A percentile compares a stretch with the other conserved stretches of the same genome.
These are phyloP conservation scores for Ceratocystiopsis minuta DNA, from an alignment of 2,329 filamentous ascomycete species.

Conservation along the genomic window DNA sequence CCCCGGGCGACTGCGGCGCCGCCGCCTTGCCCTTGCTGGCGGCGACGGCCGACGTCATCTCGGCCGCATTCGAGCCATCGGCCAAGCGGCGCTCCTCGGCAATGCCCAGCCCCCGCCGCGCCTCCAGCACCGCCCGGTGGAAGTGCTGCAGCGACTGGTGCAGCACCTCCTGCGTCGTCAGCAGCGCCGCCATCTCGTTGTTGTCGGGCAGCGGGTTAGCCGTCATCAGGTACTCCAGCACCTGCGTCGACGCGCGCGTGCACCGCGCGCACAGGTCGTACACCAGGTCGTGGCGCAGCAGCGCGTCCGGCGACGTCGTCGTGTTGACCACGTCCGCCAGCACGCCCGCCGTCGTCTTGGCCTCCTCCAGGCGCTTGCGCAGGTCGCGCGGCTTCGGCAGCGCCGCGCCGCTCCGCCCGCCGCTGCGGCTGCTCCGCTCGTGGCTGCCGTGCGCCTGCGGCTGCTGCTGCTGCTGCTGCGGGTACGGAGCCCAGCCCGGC, in stretches of 20 bases:
- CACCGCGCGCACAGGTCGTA: slow-evolving; percentile 85
- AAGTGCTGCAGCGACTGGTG: slow-evolving; percentile 68
- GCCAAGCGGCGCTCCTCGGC: slow-evolving; percentile 13
- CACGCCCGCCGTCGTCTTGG: slow-evolving; percentile 74
- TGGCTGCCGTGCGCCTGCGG: slow-evolving; percentile 2
- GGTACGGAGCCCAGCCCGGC: too few species aligned
- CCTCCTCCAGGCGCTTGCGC: slow-evolving; percentile 70
- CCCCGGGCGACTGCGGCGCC: slow-evolving; percentile 3
- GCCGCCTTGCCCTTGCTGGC: slow-evolving; percentile 14
- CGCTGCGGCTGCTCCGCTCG: not conserved
- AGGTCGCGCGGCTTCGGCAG: slow-evolving; percentile 60
- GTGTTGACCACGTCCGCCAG: slow-evolving; percentile 83
- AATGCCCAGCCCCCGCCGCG: slow-evolving; percentile 35
- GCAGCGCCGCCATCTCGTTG: slow-evolving; percentile 80
- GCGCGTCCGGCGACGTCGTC: slow-evolving; percentile 50
- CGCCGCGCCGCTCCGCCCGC: slow-evolving; percentile 21
- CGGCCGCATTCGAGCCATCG: slow-evolving; percentile 12
- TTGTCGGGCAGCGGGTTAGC: slow-evolving; percentile 73
- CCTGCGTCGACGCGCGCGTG: slow-evolving; percentile 57
- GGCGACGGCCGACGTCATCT: slow-evolving; percentile 2
- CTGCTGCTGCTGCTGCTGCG: too few species aligned
- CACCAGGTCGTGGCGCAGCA: slow-evolving; percentile 72
- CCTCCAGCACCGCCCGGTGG: slow-evolving; percentile 57
- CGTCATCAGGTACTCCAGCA: slow-evolving; percentile 71
- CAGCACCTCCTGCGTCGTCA: slow-evolving; percentile 86